Evolutionary conservation across 768 basidiomycete genomes (phyloP).

Genomic region (Termitomyces sp.): DNA sequence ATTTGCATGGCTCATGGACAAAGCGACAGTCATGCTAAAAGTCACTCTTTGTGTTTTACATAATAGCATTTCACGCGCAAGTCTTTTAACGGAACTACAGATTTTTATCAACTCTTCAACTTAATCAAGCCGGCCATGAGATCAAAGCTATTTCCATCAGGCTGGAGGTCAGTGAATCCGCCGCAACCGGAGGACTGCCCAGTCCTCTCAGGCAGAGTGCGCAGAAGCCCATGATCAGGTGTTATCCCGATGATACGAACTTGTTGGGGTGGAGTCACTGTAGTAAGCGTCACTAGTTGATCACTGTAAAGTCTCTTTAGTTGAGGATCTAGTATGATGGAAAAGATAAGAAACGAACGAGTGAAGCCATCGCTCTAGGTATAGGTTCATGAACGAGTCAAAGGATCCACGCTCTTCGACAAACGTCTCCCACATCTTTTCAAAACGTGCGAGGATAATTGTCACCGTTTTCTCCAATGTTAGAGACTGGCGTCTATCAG

Average conservation of each 20-base stretch:
- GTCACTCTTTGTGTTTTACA: neutral
- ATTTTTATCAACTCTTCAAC: slow-evolving; percentile 31
- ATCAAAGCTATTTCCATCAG: slow-evolving; percentile 97
- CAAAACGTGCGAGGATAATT: slow-evolving; percentile 70
- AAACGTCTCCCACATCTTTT: slow-evolving; percentile 73
- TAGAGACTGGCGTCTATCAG: slow-evolving; percentile 28
- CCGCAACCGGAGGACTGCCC: slow-evolving; percentile 24
- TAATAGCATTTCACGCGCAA: neutral
- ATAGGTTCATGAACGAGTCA: slow-evolving; percentile 73
- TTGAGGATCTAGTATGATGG: neutral
- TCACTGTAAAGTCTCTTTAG: slow-evolving; percentile 42
- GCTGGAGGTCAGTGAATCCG: slow-evolving; percentile 85
- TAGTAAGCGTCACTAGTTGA: slow-evolving; percentile 79
- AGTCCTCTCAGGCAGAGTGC: slow-evolving; percentile 63
- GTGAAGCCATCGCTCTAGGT: slow-evolving; percentile 85
- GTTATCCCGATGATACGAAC: slow-evolving; percentile 88
- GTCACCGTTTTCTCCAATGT: slow-evolving; percentile 75
- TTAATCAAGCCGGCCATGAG: slow-evolving; percentile 86
- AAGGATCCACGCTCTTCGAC: slow-evolving; percentile 65
- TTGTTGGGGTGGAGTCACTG: slow-evolving; percentile 57
- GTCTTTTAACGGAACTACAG: neutral
- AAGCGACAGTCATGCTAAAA: neutral
- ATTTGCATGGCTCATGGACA: neutral
- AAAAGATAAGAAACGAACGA: slow-evolving; percentile 54
- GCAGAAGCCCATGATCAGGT: slow-evolving; percentile 78